These are phyloP conservation scores for Tulasnella sp. DNA, from an alignment of 768 basidiomycete genomes.

Conservation along the genomic window DNA sequence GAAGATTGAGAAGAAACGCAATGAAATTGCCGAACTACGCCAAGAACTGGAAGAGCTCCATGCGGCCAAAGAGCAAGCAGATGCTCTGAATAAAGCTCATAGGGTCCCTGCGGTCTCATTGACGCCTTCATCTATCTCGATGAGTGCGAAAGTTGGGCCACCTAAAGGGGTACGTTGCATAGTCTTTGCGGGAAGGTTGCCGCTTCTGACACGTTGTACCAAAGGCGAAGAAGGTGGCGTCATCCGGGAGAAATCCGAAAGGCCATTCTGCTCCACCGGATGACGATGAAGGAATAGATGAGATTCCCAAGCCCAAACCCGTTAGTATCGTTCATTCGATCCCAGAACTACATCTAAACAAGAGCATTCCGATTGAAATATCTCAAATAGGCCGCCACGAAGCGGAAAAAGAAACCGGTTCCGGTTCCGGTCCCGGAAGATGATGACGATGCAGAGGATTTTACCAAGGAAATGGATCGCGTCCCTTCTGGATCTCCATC, in stretches of 20 bases:
- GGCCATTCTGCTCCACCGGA: neutral
- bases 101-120: neutral
- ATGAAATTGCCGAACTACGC: slow-evolving; percentile 6
- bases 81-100: neutral
- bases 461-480: neutral
- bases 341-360: neutral
- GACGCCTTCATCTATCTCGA: neutral
- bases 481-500: neutral
- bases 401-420: slow-evolving; percentile 6
- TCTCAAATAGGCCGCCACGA: neutral
- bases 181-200: neutral
- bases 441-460: slow-evolving; percentile 17
- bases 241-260: neutral
- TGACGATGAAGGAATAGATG: neutral
- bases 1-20: slow-evolving; percentile 3
- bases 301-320: neutral
- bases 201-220: neutral
- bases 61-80: neutral
- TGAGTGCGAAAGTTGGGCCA: neutral
- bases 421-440: neutral
- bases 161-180: neutral
- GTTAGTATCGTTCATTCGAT: neutral
- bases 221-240: neutral
- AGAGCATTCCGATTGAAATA: neutral
- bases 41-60: slow-evolving; percentile 8